Percentiles rank a stretch among this genome's conserved stretches.
phyloP scores from a whole-genome alignment of 495 filamentous ascomycete species.

The Penicillium verhagenii region DNA sequence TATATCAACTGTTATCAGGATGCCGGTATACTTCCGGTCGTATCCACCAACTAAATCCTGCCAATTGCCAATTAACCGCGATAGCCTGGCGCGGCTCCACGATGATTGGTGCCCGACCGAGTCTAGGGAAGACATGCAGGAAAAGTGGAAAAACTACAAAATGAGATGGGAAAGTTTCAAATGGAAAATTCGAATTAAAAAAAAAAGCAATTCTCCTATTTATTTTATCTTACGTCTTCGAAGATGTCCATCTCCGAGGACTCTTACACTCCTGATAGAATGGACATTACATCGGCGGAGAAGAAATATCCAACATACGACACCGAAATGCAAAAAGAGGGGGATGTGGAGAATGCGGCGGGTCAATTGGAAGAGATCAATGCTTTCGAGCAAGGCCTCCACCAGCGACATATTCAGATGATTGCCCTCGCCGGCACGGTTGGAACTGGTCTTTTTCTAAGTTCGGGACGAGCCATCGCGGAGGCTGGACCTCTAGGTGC shows the following conservation, averaged over 20 bases:
- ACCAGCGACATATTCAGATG: constrained; percentile 42
- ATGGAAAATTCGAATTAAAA: neutral
- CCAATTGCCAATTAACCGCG: neutral
- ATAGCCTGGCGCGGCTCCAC: neutral
- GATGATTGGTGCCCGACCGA: constrained; percentile 4
- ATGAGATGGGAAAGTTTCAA: neutral
- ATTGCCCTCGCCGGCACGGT: constrained; percentile 46
- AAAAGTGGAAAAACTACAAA: neutral
- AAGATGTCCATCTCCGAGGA: constrained; percentile 1
- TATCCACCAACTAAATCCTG: neutral
- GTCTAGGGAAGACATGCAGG: constrained; percentile 2
- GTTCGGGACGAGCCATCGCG: constrained; percentile 57
- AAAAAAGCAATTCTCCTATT: neutral
- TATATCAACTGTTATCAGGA: neutral
- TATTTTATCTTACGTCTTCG: neutral
- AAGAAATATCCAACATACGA: constrained; percentile 1
- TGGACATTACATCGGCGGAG: neutral
- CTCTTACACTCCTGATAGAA: neutral
- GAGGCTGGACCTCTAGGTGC: constrained; percentile 58
- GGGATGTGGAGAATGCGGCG: constrained; percentile 9
- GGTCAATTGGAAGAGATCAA: constrained; percentile 12
- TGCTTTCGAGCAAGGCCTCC: constrained; percentile 22
- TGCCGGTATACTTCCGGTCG: neutral
- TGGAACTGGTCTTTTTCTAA: constrained; percentile 33
- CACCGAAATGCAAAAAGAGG: constrained; percentile 8